A percentile compares a stretch with the other conserved stretches of the same genome.
Evolutionary conservation across 148 eudicot species (phyloP).

Genomic region (Vaccinium macrocarpon): DNA sequence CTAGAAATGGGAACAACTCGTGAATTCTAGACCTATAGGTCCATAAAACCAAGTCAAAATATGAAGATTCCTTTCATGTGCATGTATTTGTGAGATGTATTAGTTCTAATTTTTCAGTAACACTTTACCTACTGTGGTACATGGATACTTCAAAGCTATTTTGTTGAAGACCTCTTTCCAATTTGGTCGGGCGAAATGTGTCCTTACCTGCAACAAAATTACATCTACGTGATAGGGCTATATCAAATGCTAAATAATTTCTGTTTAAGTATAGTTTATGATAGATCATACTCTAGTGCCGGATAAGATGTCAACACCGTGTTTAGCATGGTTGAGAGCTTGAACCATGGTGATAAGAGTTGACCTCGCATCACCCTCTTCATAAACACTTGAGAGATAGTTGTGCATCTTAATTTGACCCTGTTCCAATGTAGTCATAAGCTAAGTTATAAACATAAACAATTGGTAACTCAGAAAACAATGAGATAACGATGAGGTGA

Average conservation of each 20-base stretch:
- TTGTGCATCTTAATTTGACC: constrained; percentile 97
- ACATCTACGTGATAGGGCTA: background rate
- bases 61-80: background rate
- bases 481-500: background rate
- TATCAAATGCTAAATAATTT: background rate
- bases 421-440: constrained; percentile 32
- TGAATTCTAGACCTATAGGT: background rate
- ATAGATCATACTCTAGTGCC: constrained; percentile 75
- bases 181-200: constrained; percentile 96
- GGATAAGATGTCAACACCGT: constrained; percentile 91
- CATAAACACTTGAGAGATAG: constrained; percentile 90
- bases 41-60: background rate
- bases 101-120: background rate
- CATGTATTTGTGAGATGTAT: background rate
- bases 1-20: background rate
- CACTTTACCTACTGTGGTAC: constrained; percentile 76
- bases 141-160: constrained; percentile 73
- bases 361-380: constrained; percentile 97
- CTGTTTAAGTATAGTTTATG: background rate
- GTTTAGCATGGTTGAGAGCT: constrained; percentile 88
- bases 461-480: background rate
- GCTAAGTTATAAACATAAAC: background rate
- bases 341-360: constrained; percentile 91
- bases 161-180: constrained; percentile 87
- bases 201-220: constrained; percentile 72